Evolutionary conservation across 2,329 filamentous ascomycete genomes (phyloP).

Genomic region (Monilinia vaccinii-corymbosi): DNA sequence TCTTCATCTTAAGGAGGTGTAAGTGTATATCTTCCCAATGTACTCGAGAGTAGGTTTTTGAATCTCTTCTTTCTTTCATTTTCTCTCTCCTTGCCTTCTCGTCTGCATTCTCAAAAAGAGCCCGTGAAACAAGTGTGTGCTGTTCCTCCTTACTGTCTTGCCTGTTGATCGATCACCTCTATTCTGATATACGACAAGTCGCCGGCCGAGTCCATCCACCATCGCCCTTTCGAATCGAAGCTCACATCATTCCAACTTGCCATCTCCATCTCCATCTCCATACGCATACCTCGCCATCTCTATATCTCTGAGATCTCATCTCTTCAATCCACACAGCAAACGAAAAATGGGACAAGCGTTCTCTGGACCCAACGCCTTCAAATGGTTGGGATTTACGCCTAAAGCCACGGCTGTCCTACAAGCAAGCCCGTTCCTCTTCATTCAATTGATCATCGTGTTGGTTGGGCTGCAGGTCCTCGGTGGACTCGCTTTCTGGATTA

Average conservation of each 20-base stretch:
- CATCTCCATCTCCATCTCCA: not conserved
- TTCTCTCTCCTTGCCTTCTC: not conserved
- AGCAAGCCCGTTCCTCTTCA: constrained; percentile 21
- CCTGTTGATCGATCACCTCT: not conserved
- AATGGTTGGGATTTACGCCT: constrained; percentile 28
- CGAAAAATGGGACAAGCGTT: constrained; percentile 27
- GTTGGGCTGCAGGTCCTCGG: constrained; percentile 13
- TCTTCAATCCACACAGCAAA: not conserved
- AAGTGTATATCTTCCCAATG: not conserved
- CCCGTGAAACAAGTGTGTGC: not conserved
- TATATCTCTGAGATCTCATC: not conserved
- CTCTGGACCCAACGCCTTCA: constrained; percentile 29
- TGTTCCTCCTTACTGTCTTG: not conserved
- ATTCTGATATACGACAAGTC: not conserved
- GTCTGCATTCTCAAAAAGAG: not conserved
- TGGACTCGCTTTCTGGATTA: constrained; percentile 23
- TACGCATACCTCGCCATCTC: not conserved
- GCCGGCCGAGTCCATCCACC: not conserved
- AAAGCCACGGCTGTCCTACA: constrained; percentile 27
- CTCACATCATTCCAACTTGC: not conserved
- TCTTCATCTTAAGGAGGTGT: not conserved
- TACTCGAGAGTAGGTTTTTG: constrained; percentile 3
- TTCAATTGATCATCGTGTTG: constrained; percentile 22
- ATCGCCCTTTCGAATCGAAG: not conserved
- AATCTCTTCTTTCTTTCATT: not conserved